Base-by-base conservation (phyloP, 495 filamentous ascomycete genomes). In the Penicillium taxi region DNA sequence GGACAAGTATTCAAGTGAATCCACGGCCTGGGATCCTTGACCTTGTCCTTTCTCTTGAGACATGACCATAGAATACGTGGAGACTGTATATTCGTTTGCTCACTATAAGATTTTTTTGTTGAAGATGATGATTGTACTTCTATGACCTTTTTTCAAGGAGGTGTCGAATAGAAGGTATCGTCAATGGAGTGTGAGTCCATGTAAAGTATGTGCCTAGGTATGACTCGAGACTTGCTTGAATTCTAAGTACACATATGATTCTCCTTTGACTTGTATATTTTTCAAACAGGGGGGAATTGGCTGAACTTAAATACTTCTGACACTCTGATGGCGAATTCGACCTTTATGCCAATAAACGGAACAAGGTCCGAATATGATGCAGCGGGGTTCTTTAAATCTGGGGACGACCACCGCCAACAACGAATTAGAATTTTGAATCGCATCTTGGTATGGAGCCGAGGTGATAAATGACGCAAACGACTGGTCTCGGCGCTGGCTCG, bases 1-100 rank as follows among this genome's bases (percentile, higher is more conserved):
- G 6, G 72, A 74, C 13, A 87, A 55, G 2, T 42, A 48, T 3
- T 27, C 35, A 26, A 45, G 52, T 16, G 40, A 31, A 9, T 25
- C 32, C 5, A 12, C 26, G 25, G 44, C 37, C 9, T 16, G 20
- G 16, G 41, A 37, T 27, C 37, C 30, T 12, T 75, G 74, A 41
- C 69, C 55, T 26, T 50, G 41, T 26, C 25, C 18, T 36, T 38
- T 44, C 28, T 53, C 74, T 69, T 25, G 63, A 70, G 57, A 74
- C 58, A 61, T 77, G 59, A 26, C 49, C 42, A 17, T 14, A 16
- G 25, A 6, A 13, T 28, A 3, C 5, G 26, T 28, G 15, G 26
- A 4, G 8, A 2, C 7, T 29, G 26, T 29, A 13, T 12, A n/a
- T n/a, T n/a, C n/a, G n/a, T n/a, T n/a, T n/a, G n/a, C n/a, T n/a